These are phyloP conservation scores for Arachnopeziza araneosa DNA, from an alignment of 2,329 filamentous ascomycete species.

Conservation along the genomic window DNA sequence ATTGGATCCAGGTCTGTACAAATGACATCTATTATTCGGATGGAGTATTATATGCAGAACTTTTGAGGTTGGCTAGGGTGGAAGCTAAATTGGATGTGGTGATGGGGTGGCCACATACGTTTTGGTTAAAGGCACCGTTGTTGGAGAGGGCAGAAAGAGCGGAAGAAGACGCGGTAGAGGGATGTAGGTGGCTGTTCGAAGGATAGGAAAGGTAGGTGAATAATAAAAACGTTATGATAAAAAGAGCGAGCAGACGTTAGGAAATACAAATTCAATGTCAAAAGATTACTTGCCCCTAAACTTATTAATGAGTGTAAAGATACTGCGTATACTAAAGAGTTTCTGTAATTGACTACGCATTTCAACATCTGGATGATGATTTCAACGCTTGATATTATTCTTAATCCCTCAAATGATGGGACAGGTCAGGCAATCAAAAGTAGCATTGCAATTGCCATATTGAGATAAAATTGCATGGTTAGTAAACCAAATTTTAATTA, in stretches of 20 bases:
- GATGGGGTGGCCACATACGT: slow-evolving; percentile 46
- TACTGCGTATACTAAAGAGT: too few relatives aligned
- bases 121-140: slow-evolving; percentile 43
- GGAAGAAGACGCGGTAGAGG: slow-evolving; percentile 38
- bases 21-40: slow-evolving; percentile 49
- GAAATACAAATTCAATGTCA: neutral
- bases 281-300: neutral
- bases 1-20: slow-evolving; percentile 45
- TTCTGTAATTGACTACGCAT: too few relatives aligned
- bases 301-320: too few relatives aligned
- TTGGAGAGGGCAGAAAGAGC: slow-evolving; percentile 37
- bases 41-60: slow-evolving; percentile 43
- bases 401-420: too few relatives aligned
- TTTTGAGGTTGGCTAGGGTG: slow-evolving; percentile 35
- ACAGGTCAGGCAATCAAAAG: too few relatives aligned
- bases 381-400: too few relatives aligned
- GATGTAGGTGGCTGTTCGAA: slow-evolving; percentile 36
- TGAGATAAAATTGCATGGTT: too few relatives aligned
- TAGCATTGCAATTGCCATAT: too few relatives aligned
- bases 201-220: neutral
- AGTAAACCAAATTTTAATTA: too few relatives aligned
- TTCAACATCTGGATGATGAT: too few relatives aligned
- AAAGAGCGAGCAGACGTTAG: neutral
- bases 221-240: too few relatives aligned
- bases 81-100: slow-evolving; percentile 39